These are phyloP conservation scores for Penicillium sp. DNA, from an alignment of 2,329 filamentous ascomycete genomes.

Conservation along the genomic window DNA sequence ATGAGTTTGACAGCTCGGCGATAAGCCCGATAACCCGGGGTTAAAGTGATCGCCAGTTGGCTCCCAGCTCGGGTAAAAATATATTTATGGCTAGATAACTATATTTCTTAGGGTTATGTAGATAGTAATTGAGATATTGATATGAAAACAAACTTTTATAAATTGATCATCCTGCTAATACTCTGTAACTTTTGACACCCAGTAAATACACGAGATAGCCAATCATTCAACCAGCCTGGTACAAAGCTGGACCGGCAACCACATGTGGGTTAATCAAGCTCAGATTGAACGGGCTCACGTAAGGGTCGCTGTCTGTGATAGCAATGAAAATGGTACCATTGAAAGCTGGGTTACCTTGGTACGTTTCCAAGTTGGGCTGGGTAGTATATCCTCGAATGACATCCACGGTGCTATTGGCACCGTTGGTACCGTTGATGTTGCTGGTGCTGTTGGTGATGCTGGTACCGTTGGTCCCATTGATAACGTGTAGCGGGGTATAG, in stretches of 20 bases:
- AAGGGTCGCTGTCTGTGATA: conserved; percentile 66
- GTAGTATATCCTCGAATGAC: conserved; percentile 60
- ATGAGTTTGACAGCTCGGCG: conserved; percentile 10
- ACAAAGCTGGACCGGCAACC: conserved; percentile 66
- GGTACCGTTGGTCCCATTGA: conserved; percentile 44
- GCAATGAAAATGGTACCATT: conserved; percentile 80
- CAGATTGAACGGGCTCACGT: conserved; percentile 74
- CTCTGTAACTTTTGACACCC: not conserved
- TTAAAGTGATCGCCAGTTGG: not conserved
- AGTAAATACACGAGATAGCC: not conserved
- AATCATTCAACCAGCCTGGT: conserved; percentile 66
- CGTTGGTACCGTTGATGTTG: conserved; percentile 43
- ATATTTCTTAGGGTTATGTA: not conserved
- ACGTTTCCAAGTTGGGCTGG: conserved; percentile 70
- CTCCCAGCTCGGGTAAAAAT: too few species aligned
- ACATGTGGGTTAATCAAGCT: conserved; percentile 73
- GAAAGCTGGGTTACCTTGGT: conserved; percentile 63
- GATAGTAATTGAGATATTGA: not conserved
- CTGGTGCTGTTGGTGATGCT: not conserved
- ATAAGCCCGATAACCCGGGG: conserved; percentile 2
- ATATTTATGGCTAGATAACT: too few species aligned
- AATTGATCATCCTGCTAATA: not conserved
- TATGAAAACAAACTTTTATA: not conserved
- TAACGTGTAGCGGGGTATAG: conserved; percentile 59
- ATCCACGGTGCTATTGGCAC: conserved; percentile 26